Percentiles rank a stretch among this genome's conserved stretches.
Evolutionary conservation across 306 rosid genomes (phyloP).

Genomic region (Gleditsia sinensis): DNA sequence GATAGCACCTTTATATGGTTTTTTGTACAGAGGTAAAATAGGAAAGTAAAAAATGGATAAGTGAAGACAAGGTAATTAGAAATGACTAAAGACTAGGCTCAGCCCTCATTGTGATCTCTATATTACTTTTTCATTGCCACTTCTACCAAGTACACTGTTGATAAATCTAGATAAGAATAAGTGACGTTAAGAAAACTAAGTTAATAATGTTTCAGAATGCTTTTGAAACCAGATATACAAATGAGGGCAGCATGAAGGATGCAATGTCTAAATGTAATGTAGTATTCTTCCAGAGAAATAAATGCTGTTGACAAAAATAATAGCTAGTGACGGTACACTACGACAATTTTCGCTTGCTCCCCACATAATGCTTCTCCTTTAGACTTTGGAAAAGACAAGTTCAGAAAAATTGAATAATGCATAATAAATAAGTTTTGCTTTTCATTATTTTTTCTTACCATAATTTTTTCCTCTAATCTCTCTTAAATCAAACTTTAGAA

Average conservation of each 20-base stretch:
- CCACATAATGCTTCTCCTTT: not conserved
- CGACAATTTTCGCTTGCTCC: not conserved
- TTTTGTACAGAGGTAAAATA: not conserved
- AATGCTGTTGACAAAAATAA: not conserved
- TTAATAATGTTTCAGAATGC: not conserved
- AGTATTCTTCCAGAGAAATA: not conserved
- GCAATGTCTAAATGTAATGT: not conserved
- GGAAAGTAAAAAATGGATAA: not conserved
- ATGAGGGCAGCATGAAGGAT: not conserved
- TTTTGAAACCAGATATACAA: not conserved
- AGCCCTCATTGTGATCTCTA: not conserved
- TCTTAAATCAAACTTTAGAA: not conserved
- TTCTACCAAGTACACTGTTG: not conserved
- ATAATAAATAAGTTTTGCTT: no score
- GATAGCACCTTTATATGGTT: no score
- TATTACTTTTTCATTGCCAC: not conserved
- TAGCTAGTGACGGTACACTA: not conserved
- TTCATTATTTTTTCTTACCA: not conserved
- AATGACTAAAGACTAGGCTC: no score
- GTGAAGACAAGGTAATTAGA: not conserved
- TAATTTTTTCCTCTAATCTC: not conserved
- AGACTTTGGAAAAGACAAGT: not conserved
- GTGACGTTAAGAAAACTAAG: not conserved
- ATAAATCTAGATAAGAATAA: not conserved
- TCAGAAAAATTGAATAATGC: not conserved